Base-by-base conservation (phyloP, 495 filamentous ascomycete genomes). In the Neurospora sp. region DNA sequence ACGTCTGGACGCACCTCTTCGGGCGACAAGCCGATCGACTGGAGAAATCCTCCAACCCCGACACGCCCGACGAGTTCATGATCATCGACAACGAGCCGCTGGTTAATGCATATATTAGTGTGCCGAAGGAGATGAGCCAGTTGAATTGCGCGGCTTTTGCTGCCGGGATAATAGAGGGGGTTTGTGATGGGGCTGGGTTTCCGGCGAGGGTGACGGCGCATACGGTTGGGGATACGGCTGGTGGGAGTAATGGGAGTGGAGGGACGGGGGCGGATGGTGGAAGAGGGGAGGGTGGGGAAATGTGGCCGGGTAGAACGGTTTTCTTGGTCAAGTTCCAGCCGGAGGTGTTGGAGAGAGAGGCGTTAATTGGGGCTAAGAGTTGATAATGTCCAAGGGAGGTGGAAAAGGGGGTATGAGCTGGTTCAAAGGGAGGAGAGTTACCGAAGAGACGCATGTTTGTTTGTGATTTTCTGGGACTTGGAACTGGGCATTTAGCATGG, bases 131-230 rank as follows among this genome's bases (percentile, higher is more conserved):
- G 82, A 97, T 99, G 94, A 92, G 86, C 82, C 91, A 94, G 87
- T 87, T 99, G 74, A 99, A 97, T 80, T 98, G 95, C 82, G 96
- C 96, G 34, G 96, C 96, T 15, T 99, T 90, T 77, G 94, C 98
- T 5, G 96, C 96, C 1, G 96, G 96, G 1, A 92, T 99, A 72
- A 90, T 99, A 71, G 96, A 99, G 87, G 96, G 96, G 7, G 91
- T 97, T 0, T 96, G 94, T 80, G 96, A 97, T 83, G 94, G 93
- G 8, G 92, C 92, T 71, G 93, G 91, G 10, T 97, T 98, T 81
- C 90, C 91, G 72, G 92, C 93, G 4, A 90, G 91, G 74, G 96
- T 98, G 34, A 95, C 93, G 73, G 96, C 96, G 75, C 96, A 98
- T 84, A 94, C 90, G 79, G 90, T 92, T 4, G 88, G 85, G 2